phyloP scores from a whole-genome alignment of 176 grass and related monocot genomes.

The Eragrostis nindensis region DNA sequence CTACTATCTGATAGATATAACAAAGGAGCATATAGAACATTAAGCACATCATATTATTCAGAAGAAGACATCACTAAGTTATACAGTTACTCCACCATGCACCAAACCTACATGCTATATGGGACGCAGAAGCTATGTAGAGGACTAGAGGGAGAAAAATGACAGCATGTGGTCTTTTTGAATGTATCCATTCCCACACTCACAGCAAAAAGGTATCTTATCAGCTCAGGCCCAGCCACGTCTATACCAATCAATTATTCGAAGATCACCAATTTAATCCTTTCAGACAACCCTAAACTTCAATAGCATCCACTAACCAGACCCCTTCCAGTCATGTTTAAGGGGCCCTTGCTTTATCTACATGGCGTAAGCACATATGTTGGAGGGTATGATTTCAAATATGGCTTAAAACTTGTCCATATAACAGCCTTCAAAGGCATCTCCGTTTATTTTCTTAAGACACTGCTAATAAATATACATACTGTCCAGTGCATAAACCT shows the following conservation, averaged over 20 bases:
- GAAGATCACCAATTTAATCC: neutral
- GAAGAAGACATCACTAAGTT: neutral
- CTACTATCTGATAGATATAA: slow-evolving; percentile 2
- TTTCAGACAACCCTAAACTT: neutral
- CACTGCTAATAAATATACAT: neutral
- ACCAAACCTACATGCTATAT: neutral
- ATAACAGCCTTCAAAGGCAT: neutral
- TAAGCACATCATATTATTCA: neutral
- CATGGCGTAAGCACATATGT: slow-evolving; percentile 12
- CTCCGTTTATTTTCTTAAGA: slow-evolving; percentile 1
- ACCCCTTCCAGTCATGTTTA: neutral
- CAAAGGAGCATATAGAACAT: neutral
- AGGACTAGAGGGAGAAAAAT: neutral
- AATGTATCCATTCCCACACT: neutral
- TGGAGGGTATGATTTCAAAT: slow-evolving; percentile 26
- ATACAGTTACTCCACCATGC: neutral
- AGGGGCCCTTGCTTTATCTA: neutral
- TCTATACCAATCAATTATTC: neutral
- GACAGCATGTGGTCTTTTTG: neutral
- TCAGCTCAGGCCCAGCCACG: slow-evolving; percentile 19
- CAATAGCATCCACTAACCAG: slow-evolving; percentile 17
- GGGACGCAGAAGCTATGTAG: neutral
- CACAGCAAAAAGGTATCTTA: slow-evolving; percentile 4
- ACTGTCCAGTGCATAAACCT: neutral
- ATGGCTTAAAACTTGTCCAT: slow-evolving; percentile 5